Conservation (phyloP, 2,329 filamentous ascomycete species). For the Diaporthe caulivora region DNA sequence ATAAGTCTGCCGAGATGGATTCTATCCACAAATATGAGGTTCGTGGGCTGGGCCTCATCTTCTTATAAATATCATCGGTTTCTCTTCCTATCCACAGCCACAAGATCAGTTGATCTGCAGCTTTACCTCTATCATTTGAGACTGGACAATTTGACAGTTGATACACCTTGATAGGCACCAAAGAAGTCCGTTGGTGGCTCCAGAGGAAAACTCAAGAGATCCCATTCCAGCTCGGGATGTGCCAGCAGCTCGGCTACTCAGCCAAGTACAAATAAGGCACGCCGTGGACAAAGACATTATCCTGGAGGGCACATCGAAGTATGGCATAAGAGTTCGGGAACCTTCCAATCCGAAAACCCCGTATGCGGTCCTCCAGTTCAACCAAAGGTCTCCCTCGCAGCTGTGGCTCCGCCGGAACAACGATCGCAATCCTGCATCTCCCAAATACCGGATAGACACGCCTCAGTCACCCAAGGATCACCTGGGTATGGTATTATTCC, state of each 20-base stretch:
- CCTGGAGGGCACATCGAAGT: background rate
- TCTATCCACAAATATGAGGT: background rate
- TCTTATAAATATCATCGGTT: background rate
- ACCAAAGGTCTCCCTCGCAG: background rate
- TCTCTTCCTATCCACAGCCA: background rate
- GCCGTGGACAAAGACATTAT: background rate
- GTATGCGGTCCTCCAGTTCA: background rate
- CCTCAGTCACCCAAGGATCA: background rate
- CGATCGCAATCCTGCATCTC: background rate
- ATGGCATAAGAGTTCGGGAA: background rate
- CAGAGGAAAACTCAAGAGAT: background rate
- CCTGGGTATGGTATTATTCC: background rate
- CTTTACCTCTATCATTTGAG: background rate
- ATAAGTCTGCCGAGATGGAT: background rate
- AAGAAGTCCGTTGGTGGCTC: background rate
- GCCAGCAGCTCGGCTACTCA: background rate
- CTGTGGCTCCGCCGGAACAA: background rate
- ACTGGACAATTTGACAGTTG: background rate
- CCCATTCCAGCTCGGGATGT: background rate
- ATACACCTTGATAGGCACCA: background rate
- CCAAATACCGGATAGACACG: background rate
- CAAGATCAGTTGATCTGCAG: background rate
- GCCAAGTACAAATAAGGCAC: background rate
- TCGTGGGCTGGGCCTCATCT: background rate
- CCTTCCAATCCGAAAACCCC: background rate